Percentiles rank a stretch among this genome's conserved stretches.
phyloP scores from a whole-genome alignment of 148 eudicot genomes.

The Arctostaphylos glauca region DNA sequence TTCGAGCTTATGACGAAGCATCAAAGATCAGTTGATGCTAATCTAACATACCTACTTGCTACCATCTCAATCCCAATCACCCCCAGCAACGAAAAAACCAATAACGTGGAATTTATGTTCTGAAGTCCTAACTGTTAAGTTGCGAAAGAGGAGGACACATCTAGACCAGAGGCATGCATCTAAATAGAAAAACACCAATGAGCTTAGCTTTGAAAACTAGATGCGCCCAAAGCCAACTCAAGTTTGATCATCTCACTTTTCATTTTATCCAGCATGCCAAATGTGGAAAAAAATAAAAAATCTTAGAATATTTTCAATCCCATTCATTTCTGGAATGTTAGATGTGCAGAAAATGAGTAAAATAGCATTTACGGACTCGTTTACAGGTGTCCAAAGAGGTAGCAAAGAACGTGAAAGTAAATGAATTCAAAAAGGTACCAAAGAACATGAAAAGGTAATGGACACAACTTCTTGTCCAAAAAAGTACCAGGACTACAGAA shows the following conservation, averaged over 20 bases:
- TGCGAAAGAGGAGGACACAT: neutral
- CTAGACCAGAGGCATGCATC: neutral
- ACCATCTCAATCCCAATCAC: neutral
- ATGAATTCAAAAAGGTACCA: neutral
- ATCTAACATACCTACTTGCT: neutral
- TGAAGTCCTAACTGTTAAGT: neutral
- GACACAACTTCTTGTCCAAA: neutral
- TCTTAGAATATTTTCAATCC: neutral
- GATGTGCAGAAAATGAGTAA: neutral
- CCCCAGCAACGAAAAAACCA: neutral
- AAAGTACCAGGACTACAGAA: neutral
- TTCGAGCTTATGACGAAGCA: too few relatives aligned
- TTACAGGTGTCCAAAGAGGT: neutral
- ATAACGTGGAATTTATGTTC: neutral
- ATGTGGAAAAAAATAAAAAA: neutral
- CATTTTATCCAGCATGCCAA: neutral
- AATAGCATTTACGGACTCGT: neutral
- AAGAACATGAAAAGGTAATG: neutral
- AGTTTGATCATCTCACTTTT: neutral
- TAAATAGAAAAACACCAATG: neutral
- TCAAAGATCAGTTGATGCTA: neutral
- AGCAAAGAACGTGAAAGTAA: neutral
- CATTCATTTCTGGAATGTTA: neutral
- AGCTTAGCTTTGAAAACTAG: neutral
- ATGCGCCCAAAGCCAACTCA: neutral